Evolutionary conservation across 495 filamentous ascomycete genomes (phyloP).

Genomic region (Xylaria scruposa): DNA sequence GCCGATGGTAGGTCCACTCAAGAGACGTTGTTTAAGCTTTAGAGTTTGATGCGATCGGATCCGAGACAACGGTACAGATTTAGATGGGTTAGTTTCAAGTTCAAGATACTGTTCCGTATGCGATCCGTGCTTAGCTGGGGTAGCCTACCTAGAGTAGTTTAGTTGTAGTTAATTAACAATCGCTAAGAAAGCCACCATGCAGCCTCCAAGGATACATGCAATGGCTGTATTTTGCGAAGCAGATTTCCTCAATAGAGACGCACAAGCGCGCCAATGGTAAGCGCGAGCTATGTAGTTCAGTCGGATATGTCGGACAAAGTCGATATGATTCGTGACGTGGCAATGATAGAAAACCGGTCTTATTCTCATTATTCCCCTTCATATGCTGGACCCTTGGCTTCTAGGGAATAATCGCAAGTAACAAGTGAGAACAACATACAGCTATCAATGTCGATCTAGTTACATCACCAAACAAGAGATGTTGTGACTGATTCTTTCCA

Average conservation of each 20-base stretch:
- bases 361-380: background rate
- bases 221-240: constrained; percentile 1
- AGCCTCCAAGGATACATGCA: background rate
- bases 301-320: too few species aligned
- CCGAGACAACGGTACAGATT: constrained; percentile 9
- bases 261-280: background rate
- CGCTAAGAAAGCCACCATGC: background rate
- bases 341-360: background rate
- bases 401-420: background rate
- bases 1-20: background rate
- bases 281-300: background rate
- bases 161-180: background rate
- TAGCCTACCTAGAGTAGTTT: background rate
- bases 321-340: constrained; percentile 3
- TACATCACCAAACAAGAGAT: background rate
- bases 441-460: background rate
- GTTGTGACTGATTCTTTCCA: background rate
- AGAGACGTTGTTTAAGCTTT: background rate
- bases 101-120: background rate
- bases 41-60: background rate
- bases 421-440: background rate
- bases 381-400: background rate
- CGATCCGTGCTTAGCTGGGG: background rate
- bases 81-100: too few species aligned
- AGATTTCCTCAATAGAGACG: background rate